Conservation (phyloP, 139 green algal species). For the Zygnema circumcarinatum region DNA sequence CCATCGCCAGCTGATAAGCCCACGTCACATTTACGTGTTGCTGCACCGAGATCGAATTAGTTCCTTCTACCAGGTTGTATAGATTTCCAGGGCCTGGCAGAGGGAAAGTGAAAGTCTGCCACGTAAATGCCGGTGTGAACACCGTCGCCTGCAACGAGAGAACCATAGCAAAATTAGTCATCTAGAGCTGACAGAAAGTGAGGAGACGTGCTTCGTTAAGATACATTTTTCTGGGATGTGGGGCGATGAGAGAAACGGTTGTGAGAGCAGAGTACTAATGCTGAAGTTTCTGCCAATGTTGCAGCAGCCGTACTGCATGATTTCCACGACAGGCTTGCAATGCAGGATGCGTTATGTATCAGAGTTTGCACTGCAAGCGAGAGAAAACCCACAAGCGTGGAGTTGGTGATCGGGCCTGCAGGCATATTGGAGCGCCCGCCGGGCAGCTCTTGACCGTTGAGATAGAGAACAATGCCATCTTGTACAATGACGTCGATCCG, state of each 20-base stretch:
- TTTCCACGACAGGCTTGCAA: no score
- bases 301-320: no score
- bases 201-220: no score
- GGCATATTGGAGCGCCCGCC: conserved; percentile 28
- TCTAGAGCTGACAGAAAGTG: not conserved
- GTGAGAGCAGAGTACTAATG: no score
- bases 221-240: no score
- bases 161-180: not conserved
- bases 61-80: conserved; percentile 24
- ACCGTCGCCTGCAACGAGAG: not conserved
- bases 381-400: conserved; percentile 6
- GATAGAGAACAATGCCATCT: conserved; percentile 42
- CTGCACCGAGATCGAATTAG: conserved; percentile 21
- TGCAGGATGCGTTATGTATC: no score
- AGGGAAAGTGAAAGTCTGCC: not conserved
- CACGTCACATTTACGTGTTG: conserved; percentile 11
- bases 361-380: no score
- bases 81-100: not conserved
- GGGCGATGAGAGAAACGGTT: no score
- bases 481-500: not conserved
- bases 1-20: conserved; percentile 34
- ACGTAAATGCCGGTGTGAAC: not conserved
- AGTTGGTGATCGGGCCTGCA: not conserved
- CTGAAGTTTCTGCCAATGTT: no score
- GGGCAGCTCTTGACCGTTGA: conserved; percentile 33